phyloP scores from a whole-genome alignment of 2,329 filamentous ascomycete genomes.

The Curvularia sp. region DNA sequence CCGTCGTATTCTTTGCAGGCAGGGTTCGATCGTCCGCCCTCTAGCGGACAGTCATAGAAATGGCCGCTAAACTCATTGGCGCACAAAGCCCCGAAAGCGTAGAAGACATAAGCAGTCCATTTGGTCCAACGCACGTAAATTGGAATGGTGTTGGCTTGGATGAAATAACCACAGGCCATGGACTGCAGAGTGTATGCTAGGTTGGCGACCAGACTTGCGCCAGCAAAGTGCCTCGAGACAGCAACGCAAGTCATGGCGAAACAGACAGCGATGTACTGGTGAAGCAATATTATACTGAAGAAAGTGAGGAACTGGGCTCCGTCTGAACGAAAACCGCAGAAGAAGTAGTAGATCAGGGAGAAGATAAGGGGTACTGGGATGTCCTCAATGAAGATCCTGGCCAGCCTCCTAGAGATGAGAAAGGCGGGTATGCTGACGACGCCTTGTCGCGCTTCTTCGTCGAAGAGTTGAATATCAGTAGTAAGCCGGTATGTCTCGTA shows the following conservation, averaged over 20 bases:
- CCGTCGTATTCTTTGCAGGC: constrained; percentile 74
- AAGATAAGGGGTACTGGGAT: constrained; percentile 75
- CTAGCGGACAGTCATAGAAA: constrained; percentile 75
- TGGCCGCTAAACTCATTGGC: constrained; percentile 75
- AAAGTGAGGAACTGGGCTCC: constrained; percentile 74
- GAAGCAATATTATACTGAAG: constrained; percentile 71
- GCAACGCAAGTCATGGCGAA: constrained; percentile 74
- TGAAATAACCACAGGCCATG: constrained; percentile 78
- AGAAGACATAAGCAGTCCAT: constrained; percentile 70
- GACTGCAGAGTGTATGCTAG: constrained; percentile 75
- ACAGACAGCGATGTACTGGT: constrained; percentile 76
- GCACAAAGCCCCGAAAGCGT: constrained; percentile 73
- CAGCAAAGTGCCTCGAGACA: constrained; percentile 70
- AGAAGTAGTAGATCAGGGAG: constrained; percentile 77
- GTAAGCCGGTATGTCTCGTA: constrained; percentile 80
- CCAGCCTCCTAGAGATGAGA: constrained; percentile 72
- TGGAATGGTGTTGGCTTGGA: constrained; percentile 75
- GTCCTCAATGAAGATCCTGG: constrained; percentile 74
- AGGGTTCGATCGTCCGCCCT: constrained; percentile 68
- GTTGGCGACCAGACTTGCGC: constrained; percentile 75
- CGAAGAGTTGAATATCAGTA: constrained; percentile 76
- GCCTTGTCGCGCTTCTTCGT: constrained; percentile 76
- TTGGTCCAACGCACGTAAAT: constrained; percentile 82
- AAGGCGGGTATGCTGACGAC: constrained; percentile 75
- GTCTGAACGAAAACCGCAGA: constrained; percentile 74